These are phyloP conservation scores for Penicillium flavigenum DNA, from an alignment of 495 filamentous ascomycete species.

Conservation along the genomic window DNA sequence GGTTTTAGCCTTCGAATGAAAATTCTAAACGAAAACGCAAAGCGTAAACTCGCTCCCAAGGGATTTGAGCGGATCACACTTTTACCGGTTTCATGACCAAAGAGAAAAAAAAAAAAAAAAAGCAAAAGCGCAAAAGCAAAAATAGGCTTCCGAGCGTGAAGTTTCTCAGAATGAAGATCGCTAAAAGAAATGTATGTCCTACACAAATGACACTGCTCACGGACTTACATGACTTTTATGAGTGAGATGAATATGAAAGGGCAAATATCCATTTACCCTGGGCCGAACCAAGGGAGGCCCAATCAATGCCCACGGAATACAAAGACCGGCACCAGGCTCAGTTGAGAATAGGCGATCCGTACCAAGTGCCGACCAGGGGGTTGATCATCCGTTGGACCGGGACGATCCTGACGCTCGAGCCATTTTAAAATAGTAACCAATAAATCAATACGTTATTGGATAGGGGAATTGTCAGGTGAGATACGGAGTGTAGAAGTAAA, in stretches of 20 bases:
- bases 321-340: constrained; percentile 14
- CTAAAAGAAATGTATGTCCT: neutral
- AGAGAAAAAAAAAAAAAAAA: neutral
- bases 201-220: neutral
- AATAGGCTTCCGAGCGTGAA: neutral
- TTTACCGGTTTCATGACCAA: constrained; percentile 11
- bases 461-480: neutral
- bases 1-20: neutral
- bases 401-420: constrained; percentile 27
- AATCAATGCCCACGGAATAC: constrained; percentile 24
- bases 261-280: constrained; percentile 13
- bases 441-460: neutral
- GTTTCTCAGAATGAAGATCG: constrained; percentile 1
- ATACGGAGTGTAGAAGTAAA: neutral
- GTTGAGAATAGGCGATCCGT: constrained; percentile 23
- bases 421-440: constrained; percentile 2
- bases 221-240: neutral
- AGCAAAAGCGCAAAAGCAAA: neutral
- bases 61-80: constrained; percentile 6
- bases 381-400: constrained; percentile 19
- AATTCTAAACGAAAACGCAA: neutral
- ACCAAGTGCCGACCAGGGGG: constrained; percentile 25
- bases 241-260: neutral
- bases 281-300: constrained; percentile 23
- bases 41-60: neutral